Conservation (phyloP, 345 rosid genomes). For the Murraya paniculata region DNA sequence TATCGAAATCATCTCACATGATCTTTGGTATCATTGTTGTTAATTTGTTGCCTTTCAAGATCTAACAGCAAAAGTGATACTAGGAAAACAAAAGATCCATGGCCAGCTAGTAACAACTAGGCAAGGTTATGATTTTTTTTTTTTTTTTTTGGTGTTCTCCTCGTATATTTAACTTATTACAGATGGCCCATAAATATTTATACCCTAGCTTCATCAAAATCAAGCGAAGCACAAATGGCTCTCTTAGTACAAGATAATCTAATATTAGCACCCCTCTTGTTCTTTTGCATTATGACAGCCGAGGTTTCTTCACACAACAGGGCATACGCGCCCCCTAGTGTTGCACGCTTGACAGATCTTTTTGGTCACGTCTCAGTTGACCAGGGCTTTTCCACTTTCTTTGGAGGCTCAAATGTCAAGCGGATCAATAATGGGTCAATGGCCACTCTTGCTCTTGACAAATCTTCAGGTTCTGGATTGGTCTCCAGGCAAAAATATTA, state of each 20-base stretch:
- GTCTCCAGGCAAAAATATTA: conserved; percentile 47
- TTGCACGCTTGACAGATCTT: conserved; percentile 58
- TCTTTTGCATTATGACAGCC: conserved; percentile 36
- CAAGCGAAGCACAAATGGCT: conserved; percentile 30
- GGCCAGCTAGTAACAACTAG: conserved; percentile 51
- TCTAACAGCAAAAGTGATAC: conserved; percentile 8
- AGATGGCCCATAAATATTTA: conserved; percentile 2
- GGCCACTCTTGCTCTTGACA: conserved; percentile 67
- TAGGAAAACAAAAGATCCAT: not conserved
- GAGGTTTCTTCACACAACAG: conserved; percentile 58
- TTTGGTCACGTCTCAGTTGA: conserved; percentile 50
- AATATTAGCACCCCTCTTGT: conserved; percentile 22
- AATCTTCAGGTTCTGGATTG: conserved; percentile 78
- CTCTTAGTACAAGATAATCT: conserved; percentile 21
- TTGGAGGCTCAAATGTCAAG: conserved; percentile 58
- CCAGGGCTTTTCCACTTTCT: conserved; percentile 40
- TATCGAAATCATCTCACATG: conserved; percentile 31
- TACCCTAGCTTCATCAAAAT: not conserved
- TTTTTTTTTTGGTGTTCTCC: not conserved
- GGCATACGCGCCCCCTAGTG: conserved; percentile 50
- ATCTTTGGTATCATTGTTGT: not conserved
- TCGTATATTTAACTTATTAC: not conserved
- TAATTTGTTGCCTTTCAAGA: conserved; percentile 1
- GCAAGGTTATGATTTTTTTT: conserved; percentile 1
- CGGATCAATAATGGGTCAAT: conserved; percentile 52